Evolutionary conservation across 176 grass and related monocot genomes (phyloP), one percentile per base, ranked within the genome.

Genomic region (Puccinellia tenuiflora): DNA sequence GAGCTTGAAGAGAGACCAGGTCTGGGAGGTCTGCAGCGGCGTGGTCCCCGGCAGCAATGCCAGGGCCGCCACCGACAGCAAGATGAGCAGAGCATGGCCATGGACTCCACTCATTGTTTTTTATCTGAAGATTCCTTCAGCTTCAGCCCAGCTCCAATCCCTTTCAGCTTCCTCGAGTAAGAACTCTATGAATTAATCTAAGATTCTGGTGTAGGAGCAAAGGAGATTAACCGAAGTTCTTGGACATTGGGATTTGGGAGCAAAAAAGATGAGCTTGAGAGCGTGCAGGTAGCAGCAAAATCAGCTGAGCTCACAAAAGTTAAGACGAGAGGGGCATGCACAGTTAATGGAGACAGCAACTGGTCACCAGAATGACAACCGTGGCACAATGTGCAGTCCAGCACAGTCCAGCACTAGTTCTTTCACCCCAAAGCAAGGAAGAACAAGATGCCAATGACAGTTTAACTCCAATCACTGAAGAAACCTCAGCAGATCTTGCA

Each of bases 1-100:
- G 87, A 96, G 88, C 85, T 90, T 91, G 47, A 99, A 89, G 40
- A 99, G 93, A 39, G 96, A 94, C 96, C 93, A 99, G 39, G 93
- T 73, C 91, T 99, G 93, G 9, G 91, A 92, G 14, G 89, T 83
- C 87, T 96, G 96, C 35, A 99, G 84, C 69, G 90, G 89, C 54
- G 70, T 85, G 22, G 93, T 88, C 16, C 28, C 76, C 2, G 87
- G 91, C 24, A 92, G 30, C 80, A 90, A 81, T 77, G 92, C 69
- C 1, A 95, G 48, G 17, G 91, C 64, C 73, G 91, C 78, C 73
- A 90, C 39, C 30, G 87, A 90, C 55, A 99, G 56, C 68, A 93
- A 72, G 54, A 89, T 76, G 55, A 90, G 28, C 69, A 87, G 71
- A 74, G 74, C 16, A 68, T 67, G 79, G 26, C 54, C 38, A 40